Evolutionary conservation across 495 filamentous ascomycete genomes (phyloP).

Genomic region (Hypoxylon fuscum): DNA sequence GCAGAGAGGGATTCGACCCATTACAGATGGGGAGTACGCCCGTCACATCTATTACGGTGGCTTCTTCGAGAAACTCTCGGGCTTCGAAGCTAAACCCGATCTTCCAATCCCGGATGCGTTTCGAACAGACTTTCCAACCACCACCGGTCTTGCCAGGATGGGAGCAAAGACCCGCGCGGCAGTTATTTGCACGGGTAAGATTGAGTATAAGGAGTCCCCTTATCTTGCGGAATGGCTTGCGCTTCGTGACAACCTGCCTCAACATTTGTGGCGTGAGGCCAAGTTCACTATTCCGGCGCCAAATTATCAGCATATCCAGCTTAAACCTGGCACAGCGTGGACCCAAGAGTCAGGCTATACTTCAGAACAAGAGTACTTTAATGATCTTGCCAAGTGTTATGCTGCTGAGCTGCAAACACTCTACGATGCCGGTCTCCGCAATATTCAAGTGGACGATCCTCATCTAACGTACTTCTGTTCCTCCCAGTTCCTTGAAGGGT

Average conservation of each 20-base stretch:
- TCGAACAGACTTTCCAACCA: constrained; percentile 44
- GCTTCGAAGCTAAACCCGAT: constrained; percentile 52
- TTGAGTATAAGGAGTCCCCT: constrained; percentile 70
- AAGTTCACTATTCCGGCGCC: constrained; percentile 78
- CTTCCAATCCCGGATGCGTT: constrained; percentile 53
- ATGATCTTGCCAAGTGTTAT: constrained; percentile 77
- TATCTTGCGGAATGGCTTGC: constrained; percentile 76
- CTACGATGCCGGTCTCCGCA: constrained; percentile 74
- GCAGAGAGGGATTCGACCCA: constrained; percentile 70
- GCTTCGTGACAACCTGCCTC: constrained; percentile 66
- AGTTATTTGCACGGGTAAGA: constrained; percentile 77
- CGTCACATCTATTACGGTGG: constrained; percentile 70
- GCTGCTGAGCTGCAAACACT: constrained; percentile 70
- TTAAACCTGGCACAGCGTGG: constrained; percentile 74
- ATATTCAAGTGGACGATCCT: constrained; percentile 81
- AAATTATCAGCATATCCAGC: constrained; percentile 75
- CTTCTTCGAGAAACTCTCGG: constrained; percentile 74
- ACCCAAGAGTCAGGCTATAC: constrained; percentile 67
- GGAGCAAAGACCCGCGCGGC: constrained; percentile 69
- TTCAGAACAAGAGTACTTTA: constrained; percentile 75
- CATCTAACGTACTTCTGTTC: constrained; percentile 81
- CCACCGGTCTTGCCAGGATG: constrained; percentile 46
- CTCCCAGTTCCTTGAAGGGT: constrained; percentile 74
- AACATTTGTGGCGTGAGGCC: constrained; percentile 66
- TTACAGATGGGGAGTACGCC: constrained; percentile 81